Percentiles rank a stretch among this genome's conserved stretches.
Evolutionary conservation across 148 eudicot genomes (phyloP).

Genomic region (Simmondsia chinensis): DNA sequence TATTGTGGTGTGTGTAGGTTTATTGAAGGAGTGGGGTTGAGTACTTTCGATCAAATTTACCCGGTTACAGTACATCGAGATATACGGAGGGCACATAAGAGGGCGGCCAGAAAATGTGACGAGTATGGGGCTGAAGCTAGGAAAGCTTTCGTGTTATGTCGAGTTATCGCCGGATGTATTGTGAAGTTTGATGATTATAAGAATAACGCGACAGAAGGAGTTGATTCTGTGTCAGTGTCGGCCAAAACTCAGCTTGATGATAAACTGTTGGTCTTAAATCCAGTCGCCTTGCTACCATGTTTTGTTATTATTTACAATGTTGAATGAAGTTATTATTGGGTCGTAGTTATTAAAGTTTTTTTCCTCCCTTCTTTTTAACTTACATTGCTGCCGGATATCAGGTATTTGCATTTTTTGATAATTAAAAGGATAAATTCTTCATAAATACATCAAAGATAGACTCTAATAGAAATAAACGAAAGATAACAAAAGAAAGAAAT

Average conservation of each 20-base stretch:
- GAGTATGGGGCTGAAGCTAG: no score
- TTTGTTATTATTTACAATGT: constrained; percentile 9
- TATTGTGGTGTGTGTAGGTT: constrained; percentile 7
- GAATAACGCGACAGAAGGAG: background rate
- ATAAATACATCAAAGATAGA: no score
- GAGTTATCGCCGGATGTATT: constrained; percentile 6
- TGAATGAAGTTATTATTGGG: no score
- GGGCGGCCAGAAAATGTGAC: background rate
- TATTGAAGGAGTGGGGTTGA: background rate
- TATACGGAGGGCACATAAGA: constrained; percentile 6
- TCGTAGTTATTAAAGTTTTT: no score
- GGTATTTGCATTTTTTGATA: no score
- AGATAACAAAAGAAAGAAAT: no score
- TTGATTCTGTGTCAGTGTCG: constrained; percentile 7
- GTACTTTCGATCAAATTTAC: background rate
- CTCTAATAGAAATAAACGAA: no score
- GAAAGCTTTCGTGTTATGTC: constrained; percentile 7
- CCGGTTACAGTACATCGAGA: background rate
- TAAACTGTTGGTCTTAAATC: constrained; percentile 6
- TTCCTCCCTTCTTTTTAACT: no score
- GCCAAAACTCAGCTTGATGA: background rate
- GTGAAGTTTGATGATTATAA: background rate
- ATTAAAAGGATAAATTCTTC: no score
- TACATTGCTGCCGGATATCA: no score
- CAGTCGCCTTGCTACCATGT: constrained; percentile 9